Evolutionary conservation across 768 basidiomycete genomes (phyloP).

Genomic region (Suillus plorans): DNA sequence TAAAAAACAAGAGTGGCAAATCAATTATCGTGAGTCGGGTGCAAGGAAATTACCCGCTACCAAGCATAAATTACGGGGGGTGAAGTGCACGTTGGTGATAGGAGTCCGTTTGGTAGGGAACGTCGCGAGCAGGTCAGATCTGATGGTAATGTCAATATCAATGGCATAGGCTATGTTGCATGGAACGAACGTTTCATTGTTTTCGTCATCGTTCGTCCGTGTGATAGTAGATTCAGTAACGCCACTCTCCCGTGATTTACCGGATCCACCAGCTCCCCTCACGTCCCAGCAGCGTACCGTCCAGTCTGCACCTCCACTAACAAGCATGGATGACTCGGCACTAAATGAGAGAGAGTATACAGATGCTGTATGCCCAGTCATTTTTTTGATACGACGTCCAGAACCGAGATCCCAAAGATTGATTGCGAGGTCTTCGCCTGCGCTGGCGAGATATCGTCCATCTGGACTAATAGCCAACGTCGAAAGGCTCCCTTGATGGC

Average conservation of each 20-base stretch:
- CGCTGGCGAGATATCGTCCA: constrained; percentile 90
- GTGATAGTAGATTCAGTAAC: constrained; percentile 31
- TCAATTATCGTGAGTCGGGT: constrained; percentile 49
- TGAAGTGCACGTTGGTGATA: constrained; percentile 89
- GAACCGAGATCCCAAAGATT: constrained; percentile 96
- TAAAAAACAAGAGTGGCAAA: not conserved
- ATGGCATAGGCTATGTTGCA: not conserved
- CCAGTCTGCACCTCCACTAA: constrained; percentile 92
- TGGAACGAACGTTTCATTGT: constrained; percentile 66
- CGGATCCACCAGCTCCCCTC: constrained; percentile 69
- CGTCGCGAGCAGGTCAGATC: constrained; percentile 82
- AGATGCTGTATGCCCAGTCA: constrained; percentile 89
- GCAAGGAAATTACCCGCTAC: constrained; percentile 76
- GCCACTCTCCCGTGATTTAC: constrained; percentile 60
- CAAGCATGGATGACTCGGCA: constrained; percentile 85
- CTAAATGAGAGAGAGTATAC: constrained; percentile 92
- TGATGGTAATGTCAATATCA: constrained; percentile 31
- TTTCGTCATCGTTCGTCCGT: constrained; percentile 49
- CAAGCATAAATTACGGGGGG: constrained; percentile 89
- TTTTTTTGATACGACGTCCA: constrained; percentile 93
- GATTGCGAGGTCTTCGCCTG: constrained; percentile 90
- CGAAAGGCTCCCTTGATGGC: constrained; percentile 88
- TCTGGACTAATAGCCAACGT: constrained; percentile 90
- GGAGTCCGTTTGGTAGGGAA: constrained; percentile 97
- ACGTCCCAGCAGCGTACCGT: constrained; percentile 99